Base-by-base conservation (phyloP, 495 filamentous ascomycete genomes). In the Daldinia bambusicola region DNA sequence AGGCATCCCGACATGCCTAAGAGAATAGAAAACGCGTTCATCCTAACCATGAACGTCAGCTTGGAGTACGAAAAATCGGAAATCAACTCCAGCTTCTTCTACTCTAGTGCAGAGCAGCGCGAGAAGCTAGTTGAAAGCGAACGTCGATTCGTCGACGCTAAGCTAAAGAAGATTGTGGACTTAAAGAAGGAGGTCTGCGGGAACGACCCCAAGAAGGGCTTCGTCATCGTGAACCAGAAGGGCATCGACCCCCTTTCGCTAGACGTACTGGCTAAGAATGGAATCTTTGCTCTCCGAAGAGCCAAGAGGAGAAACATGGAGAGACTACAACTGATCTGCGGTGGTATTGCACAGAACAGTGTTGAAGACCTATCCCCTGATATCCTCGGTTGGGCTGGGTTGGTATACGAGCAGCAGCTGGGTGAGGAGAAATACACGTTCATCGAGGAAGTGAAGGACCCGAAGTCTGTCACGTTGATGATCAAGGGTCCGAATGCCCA, bases 361-460 rank as follows among this genome's bases (percentile, higher is more conserved):
- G 95, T 97, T 6, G 95, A 99, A 43, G 95, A 98, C 72, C 81
- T 99, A 41, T 89, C 87, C 6, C 92, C 94, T 1, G 93, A 97
- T 67, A 84, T 95, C 67, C 89, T 99, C 55, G 95, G 95, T 31
- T 99, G 95, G 95, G 95, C 96, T 58, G 95, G 95, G 55, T 85
- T 92, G 40, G 95, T 99, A 45, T 98, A 99, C 74, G 95, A 99
- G 84, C 94, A 98, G 82, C 92, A 96, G 77, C 87, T 99, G 4
- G 95, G 95, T 58, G 95, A 99, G 84, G 95, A 99, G 84, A 99
- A 99, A 83, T 99, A 92, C 82, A 99, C 95, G 14, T 99, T 99
- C 72, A 87, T 99, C 69, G 96, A 98, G 80, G 96, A 99, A 64
- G 95, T 99, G 71, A 98, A 97, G 86, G 92, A 98, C 56, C 92